phyloP scores from a whole-genome alignment of 441 rosid genomes.

The Populus hybrid region DNA sequence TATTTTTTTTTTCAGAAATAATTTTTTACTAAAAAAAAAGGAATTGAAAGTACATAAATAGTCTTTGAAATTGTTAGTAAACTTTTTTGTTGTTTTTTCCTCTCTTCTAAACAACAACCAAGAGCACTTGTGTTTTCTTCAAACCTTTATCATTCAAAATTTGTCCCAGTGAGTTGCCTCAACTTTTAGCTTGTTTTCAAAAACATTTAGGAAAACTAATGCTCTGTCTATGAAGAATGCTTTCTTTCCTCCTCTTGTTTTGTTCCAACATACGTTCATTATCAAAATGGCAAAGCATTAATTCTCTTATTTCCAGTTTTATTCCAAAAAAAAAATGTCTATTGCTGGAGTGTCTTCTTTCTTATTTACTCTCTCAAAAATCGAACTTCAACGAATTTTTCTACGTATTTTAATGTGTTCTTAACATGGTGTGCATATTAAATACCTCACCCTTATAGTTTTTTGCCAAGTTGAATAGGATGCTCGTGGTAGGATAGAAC shows the following conservation, averaged over 20 bases:
- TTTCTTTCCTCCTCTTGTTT: not conserved
- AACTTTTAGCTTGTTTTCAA: too few relatives aligned
- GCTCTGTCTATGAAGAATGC: not conserved
- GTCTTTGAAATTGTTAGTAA: not conserved
- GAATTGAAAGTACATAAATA: not conserved
- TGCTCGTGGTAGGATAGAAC: not conserved
- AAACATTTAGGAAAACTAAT: too few relatives aligned
- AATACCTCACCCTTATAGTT: not conserved
- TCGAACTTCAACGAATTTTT: too few relatives aligned
- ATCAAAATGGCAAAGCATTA: too few relatives aligned
- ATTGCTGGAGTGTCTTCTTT: too few relatives aligned
- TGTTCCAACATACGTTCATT: not conserved
- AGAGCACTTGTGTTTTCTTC: not conserved
- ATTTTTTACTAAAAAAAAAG: too few relatives aligned
- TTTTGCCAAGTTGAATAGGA: not conserved
- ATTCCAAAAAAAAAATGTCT: too few relatives aligned
- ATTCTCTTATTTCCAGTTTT: too few relatives aligned
- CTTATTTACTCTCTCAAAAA: too few relatives aligned
- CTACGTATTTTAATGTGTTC: too few relatives aligned
- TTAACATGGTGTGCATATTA: not conserved
- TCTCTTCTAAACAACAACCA: not conserved
- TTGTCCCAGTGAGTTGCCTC: not conserved
- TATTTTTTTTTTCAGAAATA: not conserved
- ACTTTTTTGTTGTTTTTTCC: not conserved
- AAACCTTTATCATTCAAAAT: not conserved